Evolutionary conservation across 768 basidiomycete species (phyloP).

Genomic region (Suillus paluster): DNA sequence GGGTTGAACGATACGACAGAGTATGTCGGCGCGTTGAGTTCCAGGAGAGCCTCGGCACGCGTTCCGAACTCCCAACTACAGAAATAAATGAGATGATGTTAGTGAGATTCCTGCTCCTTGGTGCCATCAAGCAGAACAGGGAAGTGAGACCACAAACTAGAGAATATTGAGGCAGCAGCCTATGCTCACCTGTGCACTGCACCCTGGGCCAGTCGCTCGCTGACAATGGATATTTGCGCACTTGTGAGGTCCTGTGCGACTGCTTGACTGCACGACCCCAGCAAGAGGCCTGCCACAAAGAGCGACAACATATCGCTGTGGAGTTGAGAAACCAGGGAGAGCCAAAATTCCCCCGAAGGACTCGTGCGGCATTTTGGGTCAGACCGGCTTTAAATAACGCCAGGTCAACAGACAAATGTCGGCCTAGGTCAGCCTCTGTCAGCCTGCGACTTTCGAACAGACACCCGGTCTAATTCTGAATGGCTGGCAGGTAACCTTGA

Average conservation of each 20-base stretch:
- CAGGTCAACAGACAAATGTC: neutral
- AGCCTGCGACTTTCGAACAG: neutral
- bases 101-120: neutral
- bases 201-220: slow-evolving; percentile 42
- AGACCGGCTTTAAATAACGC: slow-evolving; percentile 12
- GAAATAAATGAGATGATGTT: neutral
- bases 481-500: neutral
- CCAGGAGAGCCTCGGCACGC: slow-evolving; percentile 53
- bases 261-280: slow-evolving; percentile 1
- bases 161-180: neutral
- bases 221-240: slow-evolving; percentile 40
- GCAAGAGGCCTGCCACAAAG: slow-evolving; percentile 11
- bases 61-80: slow-evolving; percentile 60
- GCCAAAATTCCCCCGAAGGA: neutral
- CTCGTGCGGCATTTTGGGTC: neutral
- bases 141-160: neutral
- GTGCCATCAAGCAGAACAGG: neutral
- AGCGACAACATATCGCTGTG: neutral
- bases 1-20: slow-evolving; percentile 45
- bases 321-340: neutral
- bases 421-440: too few relatives aligned
- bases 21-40: slow-evolving; percentile 48
- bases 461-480: neutral
- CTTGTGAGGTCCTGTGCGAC: slow-evolving; percentile 40
- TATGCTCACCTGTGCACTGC: slow-evolving; percentile 45